A percentile compares a stretch with the other conserved stretches of the same genome.
These are phyloP conservation scores for Ustulina deusta DNA, from an alignment of 2,329 filamentous ascomycete species.

Conservation along the genomic window DNA sequence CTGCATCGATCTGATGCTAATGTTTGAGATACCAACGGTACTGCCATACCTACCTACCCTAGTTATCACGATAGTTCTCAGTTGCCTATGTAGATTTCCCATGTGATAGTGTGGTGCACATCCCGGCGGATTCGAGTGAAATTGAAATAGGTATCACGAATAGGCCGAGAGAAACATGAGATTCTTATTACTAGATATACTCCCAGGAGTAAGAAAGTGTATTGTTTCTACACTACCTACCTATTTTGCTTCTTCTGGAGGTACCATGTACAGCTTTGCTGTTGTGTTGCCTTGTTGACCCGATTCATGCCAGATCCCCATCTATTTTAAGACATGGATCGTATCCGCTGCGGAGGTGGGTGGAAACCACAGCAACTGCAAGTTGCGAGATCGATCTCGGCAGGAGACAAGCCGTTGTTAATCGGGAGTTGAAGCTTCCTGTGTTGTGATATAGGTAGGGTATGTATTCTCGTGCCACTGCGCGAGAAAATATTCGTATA, in stretches of 20 bases:
- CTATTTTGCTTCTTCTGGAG: neutral
- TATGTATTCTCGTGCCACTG: slow-evolving; percentile 15
- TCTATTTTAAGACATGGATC: slow-evolving; percentile 17
- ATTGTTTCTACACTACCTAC: too few species aligned
- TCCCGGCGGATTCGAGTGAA: neutral
- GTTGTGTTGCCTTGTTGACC: slow-evolving; percentile 3
- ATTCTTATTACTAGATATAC: neutral
- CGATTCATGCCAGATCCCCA: slow-evolving; percentile 4
- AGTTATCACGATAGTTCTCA: neutral
- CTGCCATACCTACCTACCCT: neutral
- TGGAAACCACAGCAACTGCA: slow-evolving; percentile 12
- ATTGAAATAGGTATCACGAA: neutral
- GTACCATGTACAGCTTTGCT: neutral
- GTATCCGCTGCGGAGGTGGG: slow-evolving; percentile 28
- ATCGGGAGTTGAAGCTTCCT: slow-evolving; percentile 23
- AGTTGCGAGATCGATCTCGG: slow-evolving; percentile 39
- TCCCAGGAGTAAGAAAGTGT: too few species aligned
- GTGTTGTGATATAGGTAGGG: slow-evolving; percentile 5
- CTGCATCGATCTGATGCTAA: slow-evolving; percentile 1
- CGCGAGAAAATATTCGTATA: neutral
- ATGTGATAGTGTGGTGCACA: neutral
- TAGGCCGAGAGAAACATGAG: neutral
- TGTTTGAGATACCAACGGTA: neutral
- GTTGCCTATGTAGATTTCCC: neutral
- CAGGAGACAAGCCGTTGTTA: slow-evolving; percentile 23